phyloP scores from a whole-genome alignment of 352 stramenopile genomes.

The Phytophthora litchii region DNA sequence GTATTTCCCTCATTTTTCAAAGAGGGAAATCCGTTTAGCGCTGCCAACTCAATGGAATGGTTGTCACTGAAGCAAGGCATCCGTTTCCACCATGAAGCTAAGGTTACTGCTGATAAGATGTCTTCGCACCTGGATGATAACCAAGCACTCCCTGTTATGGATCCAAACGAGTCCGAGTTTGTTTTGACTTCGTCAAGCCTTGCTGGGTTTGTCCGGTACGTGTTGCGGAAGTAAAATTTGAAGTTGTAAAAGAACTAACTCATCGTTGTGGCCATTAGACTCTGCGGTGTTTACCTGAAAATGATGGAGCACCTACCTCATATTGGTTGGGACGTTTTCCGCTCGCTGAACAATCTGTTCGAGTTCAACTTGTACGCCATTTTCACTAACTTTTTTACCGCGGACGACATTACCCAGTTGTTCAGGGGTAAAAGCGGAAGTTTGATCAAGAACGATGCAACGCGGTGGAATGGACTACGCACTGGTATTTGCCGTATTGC shows the following conservation, averaged over 20 bases:
- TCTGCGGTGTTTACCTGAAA: constrained; percentile 87
- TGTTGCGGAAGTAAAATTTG: not conserved
- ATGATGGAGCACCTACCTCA: constrained; percentile 87
- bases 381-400: constrained; percentile 68
- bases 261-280: constrained; percentile 33
- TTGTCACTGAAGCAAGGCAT: constrained; percentile 63
- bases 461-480: constrained; percentile 49
- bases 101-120: constrained; percentile 9
- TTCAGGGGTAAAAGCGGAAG: constrained; percentile 45
- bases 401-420: constrained; percentile 52
- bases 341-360: constrained; percentile 75
- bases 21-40: constrained; percentile 70
- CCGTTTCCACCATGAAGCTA: constrained; percentile 49
- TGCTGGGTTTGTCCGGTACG: constrained; percentile 72
- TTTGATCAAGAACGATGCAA: constrained; percentile 28
- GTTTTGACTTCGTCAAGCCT: constrained; percentile 78
- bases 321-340: constrained; percentile 72
- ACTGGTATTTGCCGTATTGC: constrained; percentile 59
- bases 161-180: constrained; percentile 58
- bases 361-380: constrained; percentile 84
- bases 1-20: constrained; percentile 71
- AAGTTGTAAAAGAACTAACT: not conserved
- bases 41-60: constrained; percentile 57
- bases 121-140: constrained; percentile 18
- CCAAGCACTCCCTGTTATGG: constrained; percentile 32